Evolutionary conservation across 2,329 filamentous ascomycete genomes (phyloP).

Genomic region (Teratosphaeriaceae sp.): DNA sequence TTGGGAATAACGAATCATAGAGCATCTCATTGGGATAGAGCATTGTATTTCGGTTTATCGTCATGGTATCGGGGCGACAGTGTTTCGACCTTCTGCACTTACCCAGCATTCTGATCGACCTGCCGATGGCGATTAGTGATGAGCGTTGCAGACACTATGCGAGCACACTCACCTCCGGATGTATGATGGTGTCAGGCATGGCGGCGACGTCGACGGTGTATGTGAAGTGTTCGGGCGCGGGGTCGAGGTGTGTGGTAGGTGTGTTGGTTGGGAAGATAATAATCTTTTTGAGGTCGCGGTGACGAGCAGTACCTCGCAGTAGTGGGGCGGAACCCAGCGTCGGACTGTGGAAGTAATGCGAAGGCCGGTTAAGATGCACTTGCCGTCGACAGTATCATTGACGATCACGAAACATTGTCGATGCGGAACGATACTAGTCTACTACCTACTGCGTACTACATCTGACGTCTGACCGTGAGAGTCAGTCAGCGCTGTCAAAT

Average conservation of each 20-base stretch:
- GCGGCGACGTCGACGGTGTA: slow-evolving; percentile 1
- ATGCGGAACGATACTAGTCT: no score
- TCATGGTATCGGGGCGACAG: neutral
- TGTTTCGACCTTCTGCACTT: slow-evolving; percentile 7
- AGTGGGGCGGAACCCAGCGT: no score
- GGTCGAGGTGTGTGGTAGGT: neutral
- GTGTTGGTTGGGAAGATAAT: neutral
- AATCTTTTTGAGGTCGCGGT: no score
- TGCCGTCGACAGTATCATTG: no score
- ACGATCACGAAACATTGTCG: no score
- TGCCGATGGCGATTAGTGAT: slow-evolving; percentile 24
- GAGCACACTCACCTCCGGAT: slow-evolving; percentile 10
- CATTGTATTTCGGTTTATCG: neutral
- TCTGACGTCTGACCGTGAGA: no score
- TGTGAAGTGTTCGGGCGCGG: neutral
- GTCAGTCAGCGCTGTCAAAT: no score
- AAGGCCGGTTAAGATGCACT: no score
- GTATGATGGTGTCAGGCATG: slow-evolving; percentile 45
- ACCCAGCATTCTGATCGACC: slow-evolving; percentile 42
- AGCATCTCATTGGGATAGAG: slow-evolving; percentile 2
- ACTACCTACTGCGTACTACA: no score
- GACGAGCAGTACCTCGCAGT: no score
- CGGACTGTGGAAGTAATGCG: no score
- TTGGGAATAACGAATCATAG: slow-evolving; percentile 1
- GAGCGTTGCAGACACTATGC: neutral